These are phyloP conservation scores for Sugiyamaella floridensis DNA, from an alignment of 805 yeast genomes.

Conservation along the genomic window DNA sequence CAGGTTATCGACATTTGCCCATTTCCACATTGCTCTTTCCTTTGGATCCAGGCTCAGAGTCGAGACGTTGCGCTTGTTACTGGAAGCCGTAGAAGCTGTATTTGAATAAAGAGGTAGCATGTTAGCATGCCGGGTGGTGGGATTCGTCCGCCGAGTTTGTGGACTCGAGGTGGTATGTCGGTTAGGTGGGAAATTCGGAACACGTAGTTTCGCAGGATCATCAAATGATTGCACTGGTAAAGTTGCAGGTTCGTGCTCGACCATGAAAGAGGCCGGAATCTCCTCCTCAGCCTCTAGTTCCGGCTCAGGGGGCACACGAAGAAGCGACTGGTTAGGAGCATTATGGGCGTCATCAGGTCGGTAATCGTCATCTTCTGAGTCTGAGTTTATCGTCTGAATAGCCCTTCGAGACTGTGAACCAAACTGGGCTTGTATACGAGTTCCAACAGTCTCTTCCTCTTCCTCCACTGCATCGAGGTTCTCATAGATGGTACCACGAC, in stretches of 20 bases:
- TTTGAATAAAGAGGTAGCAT: not conserved
- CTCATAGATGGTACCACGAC: conserved; percentile 8
- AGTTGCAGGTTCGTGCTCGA: not conserved
- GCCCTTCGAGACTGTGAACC: too few species aligned
- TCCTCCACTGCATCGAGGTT: conserved; percentile 4
- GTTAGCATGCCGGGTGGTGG: not conserved
- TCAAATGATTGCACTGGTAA: not conserved
- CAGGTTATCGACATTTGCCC: conserved; percentile 93
- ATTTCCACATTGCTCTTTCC: conserved; percentile 84
- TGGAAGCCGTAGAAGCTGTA: not conserved
- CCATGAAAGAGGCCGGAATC: conserved; percentile 5
- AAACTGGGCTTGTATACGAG: not conserved
- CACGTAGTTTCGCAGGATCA: not conserved
- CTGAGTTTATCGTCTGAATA: not conserved
- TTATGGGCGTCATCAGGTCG: not conserved
- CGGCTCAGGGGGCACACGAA: not conserved
- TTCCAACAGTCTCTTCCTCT: not conserved
- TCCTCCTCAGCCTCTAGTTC: conserved; percentile 2
- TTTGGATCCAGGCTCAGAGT: conserved; percentile 12
- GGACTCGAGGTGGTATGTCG: not conserved
- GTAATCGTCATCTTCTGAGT: not conserved
- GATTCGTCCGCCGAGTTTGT: not conserved
- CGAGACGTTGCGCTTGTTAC: not conserved
- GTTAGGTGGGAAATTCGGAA: not conserved
- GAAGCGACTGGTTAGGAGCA: not conserved